Evolutionary conservation across 768 basidiomycete species (phyloP), one percentile per base, ranked within the genome.

Genomic region (Phylloporus sp.): DNA sequence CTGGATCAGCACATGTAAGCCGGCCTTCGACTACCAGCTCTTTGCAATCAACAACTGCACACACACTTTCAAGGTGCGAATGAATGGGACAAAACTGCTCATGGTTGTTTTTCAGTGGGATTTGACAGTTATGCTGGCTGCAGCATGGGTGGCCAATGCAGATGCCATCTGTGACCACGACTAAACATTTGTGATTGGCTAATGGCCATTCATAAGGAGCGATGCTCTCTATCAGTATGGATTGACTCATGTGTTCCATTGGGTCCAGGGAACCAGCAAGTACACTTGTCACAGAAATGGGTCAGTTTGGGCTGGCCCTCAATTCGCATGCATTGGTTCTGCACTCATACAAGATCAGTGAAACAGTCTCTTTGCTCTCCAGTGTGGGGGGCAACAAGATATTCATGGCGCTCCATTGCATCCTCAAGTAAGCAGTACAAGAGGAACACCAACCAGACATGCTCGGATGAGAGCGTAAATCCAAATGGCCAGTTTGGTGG

Each of bases 131-230:
- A 11, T 29, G 28, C 2, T 0, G 0, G 0, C 43, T 13, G 9
- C 56, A 57, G 24, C 54, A 55, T 0, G 50, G 49, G 18, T 54
- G 56, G 1, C 53, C 34, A 10, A 56, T 52, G n/a, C 50, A 49
- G 0, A 58, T 1, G 1, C 54, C 39, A 13, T 55, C 53, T 0
- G 43, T 55, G 0, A 57, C 27, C 0, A 57, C 40, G 8, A 47
- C 56, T 0, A 24, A 47, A 6, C 32, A 50, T 35, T 22, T 44
- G 1, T 6, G 6, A 13, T 49, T 2, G 0, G 49, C 51, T 53
- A 18, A 4, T 32, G n/a, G n/a, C n/a, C n/a, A n/a, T n/a, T n/a
- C n/a, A n/a, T n/a, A n/a, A n/a, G n/a, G n/a, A n/a, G n/a, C n/a
- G n/a, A n/a, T n/a, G n/a, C 28, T 29, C 6, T 35, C 13, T 35